A percentile compares a stretch with the other conserved stretches of the same genome.
These are phyloP conservation scores for Entomortierella parvispora DNA, from an alignment of 192 early-diverging fungal genomes.

Conservation along the genomic window DNA sequence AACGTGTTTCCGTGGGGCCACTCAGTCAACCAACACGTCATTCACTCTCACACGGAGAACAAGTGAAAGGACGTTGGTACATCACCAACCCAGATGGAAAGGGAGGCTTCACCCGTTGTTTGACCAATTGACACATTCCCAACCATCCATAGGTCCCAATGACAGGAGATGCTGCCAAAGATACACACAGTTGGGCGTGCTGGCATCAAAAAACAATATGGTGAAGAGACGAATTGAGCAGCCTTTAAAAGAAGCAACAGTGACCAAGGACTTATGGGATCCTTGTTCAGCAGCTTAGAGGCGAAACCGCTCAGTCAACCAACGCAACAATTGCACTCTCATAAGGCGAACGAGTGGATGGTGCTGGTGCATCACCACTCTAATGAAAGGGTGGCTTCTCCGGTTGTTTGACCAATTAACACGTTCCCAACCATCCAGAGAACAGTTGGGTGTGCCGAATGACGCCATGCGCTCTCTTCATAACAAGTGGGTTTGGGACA, in stretches of 20 bases:
- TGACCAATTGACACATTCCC: slow-evolving; percentile 45
- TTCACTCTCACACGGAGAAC: slow-evolving; percentile 41
- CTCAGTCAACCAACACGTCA: slow-evolving; percentile 37
- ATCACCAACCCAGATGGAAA: slow-evolving; percentile 23
- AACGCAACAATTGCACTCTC: slow-evolving; percentile 36
- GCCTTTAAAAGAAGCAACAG: too few species aligned
- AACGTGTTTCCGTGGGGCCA: slow-evolving; percentile 31
- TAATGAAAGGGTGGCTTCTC: slow-evolving; percentile 9
- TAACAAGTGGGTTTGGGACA: neutral
- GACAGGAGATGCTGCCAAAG: slow-evolving; percentile 4
- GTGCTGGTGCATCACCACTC: slow-evolving; percentile 22
- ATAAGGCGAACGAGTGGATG: slow-evolving; percentile 24
- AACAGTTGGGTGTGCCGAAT: slow-evolving; percentile 23
- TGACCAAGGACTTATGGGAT: too few species aligned
- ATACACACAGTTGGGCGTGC: slow-evolving; percentile 10
- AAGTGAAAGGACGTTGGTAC: slow-evolving; percentile 33
- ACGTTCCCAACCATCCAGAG: slow-evolving; percentile 27
- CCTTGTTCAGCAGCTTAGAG: slow-evolving; percentile 17
- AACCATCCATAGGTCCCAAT: slow-evolving; percentile 19
- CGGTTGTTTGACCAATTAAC: slow-evolving; percentile 35
- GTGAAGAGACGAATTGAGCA: too few species aligned
- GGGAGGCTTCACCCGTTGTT: slow-evolving; percentile 30
- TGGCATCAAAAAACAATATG: neutral
- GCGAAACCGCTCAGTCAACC: slow-evolving; percentile 32
- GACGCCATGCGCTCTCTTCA: slow-evolving; percentile 24